phyloP scores from a whole-genome alignment of 352 stramenopile species.

The Phytopythium mirpurense region DNA sequence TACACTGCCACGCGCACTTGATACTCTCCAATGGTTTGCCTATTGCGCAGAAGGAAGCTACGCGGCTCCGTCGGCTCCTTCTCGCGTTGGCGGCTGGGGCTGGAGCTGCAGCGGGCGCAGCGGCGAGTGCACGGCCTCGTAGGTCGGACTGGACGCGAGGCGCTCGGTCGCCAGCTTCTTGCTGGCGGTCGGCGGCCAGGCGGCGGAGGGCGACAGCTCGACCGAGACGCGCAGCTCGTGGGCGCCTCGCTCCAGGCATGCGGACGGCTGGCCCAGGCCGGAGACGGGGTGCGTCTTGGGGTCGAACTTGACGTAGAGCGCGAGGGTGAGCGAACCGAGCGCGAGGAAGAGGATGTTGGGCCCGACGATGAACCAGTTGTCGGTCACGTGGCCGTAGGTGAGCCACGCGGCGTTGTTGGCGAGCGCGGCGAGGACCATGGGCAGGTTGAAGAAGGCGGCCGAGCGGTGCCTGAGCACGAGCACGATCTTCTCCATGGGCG shows the following conservation, averaged over 20 bases:
- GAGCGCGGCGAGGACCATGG: conserved; percentile 29
- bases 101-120: conserved; percentile 4
- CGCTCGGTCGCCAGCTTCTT: conserved; percentile 4
- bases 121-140: conserved; percentile 4
- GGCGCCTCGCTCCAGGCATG: neutral
- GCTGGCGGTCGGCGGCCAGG: neutral
- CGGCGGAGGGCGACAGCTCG: neutral
- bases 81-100: neutral
- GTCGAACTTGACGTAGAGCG: conserved; percentile 20
- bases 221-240: conserved; percentile 1
- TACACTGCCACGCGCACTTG: too few species aligned
- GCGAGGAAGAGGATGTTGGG: conserved; percentile 26
- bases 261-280: conserved; percentile 1
- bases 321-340: conserved; percentile 18
- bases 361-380: conserved; percentile 28
- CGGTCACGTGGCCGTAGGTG: conserved; percentile 23
- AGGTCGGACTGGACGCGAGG: conserved; percentile 2
- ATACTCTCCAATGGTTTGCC: too few species aligned
- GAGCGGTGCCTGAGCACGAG: conserved; percentile 36
- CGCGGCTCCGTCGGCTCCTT: neutral
- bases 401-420: conserved; percentile 18
- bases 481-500: conserved; percentile 33
- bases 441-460: conserved; percentile 39
- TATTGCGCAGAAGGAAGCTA: neutral
- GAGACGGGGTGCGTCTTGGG: conserved; percentile 23